Percentiles rank a stretch among this genome's conserved stretches.
These are phyloP conservation scores for Aureobasidium sp. DNA, from an alignment of 2,329 filamentous ascomycete species.

Conservation along the genomic window DNA sequence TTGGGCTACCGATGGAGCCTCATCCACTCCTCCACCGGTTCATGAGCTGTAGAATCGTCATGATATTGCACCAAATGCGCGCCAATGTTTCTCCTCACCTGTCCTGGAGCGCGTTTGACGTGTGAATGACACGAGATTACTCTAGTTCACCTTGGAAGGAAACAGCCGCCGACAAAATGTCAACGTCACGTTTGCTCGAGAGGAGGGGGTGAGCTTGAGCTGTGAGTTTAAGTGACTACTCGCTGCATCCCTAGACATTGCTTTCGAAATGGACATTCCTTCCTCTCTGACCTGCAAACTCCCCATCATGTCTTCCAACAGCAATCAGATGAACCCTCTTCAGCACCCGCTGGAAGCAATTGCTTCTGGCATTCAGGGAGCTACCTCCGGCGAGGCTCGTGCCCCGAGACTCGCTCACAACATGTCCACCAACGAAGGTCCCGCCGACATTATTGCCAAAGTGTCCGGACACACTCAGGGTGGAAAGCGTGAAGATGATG, in stretches of 20 bases:
- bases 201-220: background rate
- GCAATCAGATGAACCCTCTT: constrained; percentile 26
- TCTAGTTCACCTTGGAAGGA: background rate
- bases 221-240: background rate
- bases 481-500: constrained; percentile 43
- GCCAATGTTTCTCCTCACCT: constrained; percentile 1
- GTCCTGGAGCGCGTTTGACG: background rate
- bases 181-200: background rate
- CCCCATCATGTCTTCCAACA: constrained; percentile 19
- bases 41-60: constrained; percentile 7
- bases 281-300: constrained; percentile 10
- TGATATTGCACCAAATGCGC: background rate
- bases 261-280: constrained; percentile 15
- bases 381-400: constrained; percentile 31
- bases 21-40: background rate
- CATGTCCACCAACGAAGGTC: constrained; percentile 44
- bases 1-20: background rate
- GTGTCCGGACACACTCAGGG: constrained; percentile 39
- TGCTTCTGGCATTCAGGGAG: constrained; percentile 34
- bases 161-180: constrained; percentile 3
- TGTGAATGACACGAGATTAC: background rate
- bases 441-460: constrained; percentile 44
- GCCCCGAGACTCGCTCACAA: constrained; percentile 33
- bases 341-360: constrained; percentile 37
- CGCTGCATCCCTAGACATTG: background rate